Percentiles rank a stretch among this genome's conserved stretches.
Evolutionary conservation across 345 rosid genomes (phyloP).

Genomic region (Gossypium longicalyx): DNA sequence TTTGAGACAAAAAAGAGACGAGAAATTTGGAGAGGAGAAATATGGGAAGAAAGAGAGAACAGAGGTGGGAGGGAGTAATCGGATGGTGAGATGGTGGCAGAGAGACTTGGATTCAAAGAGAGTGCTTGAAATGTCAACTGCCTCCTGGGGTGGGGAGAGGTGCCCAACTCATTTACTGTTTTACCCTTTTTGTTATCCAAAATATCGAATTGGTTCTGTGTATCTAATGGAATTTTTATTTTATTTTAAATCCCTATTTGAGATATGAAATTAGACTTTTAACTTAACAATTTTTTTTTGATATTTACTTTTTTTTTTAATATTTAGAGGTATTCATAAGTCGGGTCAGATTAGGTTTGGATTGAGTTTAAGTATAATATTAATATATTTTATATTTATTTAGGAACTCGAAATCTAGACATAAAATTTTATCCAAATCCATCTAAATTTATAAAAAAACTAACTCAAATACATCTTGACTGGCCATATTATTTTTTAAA

Average conservation of each 20-base stretch:
- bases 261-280: no score
- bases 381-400: no score
- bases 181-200: neutral
- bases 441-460: no score
- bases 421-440: no score
- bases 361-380: no score
- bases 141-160: neutral
- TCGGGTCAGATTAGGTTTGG: fast-evolving
- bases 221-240: neutral
- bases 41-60: no score
- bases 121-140: slow-evolving; percentile 11
- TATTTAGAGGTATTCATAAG: no score
- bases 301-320: no score
- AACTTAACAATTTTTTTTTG: no score
- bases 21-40: neutral
- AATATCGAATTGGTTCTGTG: neutral
- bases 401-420: fast-evolving
- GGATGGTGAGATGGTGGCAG: slow-evolving; percentile 1
- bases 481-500: no score
- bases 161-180: neutral
- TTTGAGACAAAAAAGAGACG: neutral
- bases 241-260: no score
- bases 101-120: slow-evolving; percentile 17
- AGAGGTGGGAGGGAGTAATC: neutral
- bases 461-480: no score